phyloP scores from a whole-genome alignment of 1,139 yeast species.

The Pichia kudriavzevii region DNA sequence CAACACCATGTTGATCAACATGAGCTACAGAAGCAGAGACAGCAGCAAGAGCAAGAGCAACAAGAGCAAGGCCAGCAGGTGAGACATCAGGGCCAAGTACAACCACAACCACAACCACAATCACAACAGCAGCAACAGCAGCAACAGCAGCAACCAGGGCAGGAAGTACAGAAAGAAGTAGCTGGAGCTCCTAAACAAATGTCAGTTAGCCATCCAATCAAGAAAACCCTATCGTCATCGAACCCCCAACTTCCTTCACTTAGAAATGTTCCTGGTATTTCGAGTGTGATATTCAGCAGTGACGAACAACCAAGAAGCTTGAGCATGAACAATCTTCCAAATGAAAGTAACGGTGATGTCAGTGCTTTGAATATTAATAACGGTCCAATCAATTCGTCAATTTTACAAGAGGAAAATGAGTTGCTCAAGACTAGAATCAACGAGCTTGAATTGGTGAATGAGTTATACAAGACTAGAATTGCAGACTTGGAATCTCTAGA shows the following conservation, averaged over 20 bases:
- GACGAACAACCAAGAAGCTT: neutral
- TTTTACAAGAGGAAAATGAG: constrained; percentile 25
- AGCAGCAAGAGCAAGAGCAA: constrained; percentile 18
- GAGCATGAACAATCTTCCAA: constrained; percentile 2
- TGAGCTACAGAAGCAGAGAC: constrained; percentile 11
- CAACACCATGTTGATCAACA: constrained; percentile 9
- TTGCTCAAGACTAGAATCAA: constrained; percentile 66
- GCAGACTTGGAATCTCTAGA: constrained; percentile 74
- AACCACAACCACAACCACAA: constrained; percentile 9
- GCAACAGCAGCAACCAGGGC: neutral
- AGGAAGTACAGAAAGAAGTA: too few species aligned
- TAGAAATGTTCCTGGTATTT: constrained; percentile 13
- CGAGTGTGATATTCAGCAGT: constrained; percentile 9
- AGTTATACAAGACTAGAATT: constrained; percentile 73
- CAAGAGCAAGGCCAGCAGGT: constrained; percentile 4
- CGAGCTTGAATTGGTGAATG: constrained; percentile 88
- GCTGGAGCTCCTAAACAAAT: too few species aligned
- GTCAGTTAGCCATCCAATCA: too few species aligned
- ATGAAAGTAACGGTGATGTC: constrained; percentile 3
- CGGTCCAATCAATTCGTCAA: constrained; percentile 35
- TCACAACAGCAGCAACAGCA: neutral
- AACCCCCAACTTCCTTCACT: constrained; percentile 12
- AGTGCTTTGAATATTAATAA: constrained; percentile 24
- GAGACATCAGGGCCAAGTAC: too few species aligned
- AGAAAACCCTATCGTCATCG: too few species aligned